Evolutionary conservation across 2,329 filamentous ascomycete genomes (phyloP).

Genomic region (Penicillium expansum): DNA sequence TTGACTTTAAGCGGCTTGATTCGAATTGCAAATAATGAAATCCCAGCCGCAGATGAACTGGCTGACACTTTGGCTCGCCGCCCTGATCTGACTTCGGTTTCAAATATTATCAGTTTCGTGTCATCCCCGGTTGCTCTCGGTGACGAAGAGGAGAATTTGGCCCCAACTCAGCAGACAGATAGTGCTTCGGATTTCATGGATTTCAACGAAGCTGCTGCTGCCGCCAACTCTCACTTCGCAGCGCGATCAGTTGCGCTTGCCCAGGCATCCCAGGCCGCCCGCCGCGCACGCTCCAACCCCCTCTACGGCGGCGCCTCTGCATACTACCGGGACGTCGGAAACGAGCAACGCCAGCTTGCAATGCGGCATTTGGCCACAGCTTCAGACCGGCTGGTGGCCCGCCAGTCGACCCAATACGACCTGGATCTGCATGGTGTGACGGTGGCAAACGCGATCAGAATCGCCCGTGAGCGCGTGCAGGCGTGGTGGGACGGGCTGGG

Average conservation of each 20-base stretch:
- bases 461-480: slow-evolving; percentile 65
- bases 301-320: slow-evolving; percentile 72
- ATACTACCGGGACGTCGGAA: slow-evolving; percentile 70
- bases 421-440: slow-evolving; percentile 82
- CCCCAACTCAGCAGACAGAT: neutral
- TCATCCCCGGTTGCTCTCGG: slow-evolving; percentile 24
- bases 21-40: slow-evolving; percentile 56
- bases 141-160: slow-evolving; percentile 19
- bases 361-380: slow-evolving; percentile 61
- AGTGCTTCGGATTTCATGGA: slow-evolving; percentile 15
- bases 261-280: slow-evolving; percentile 58
- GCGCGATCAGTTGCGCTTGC: slow-evolving; percentile 53
- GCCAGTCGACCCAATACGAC: slow-evolving; percentile 59
- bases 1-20: slow-evolving; percentile 54
- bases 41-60: slow-evolving; percentile 58
- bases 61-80: slow-evolving; percentile 52
- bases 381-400: slow-evolving; percentile 67
- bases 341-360: slow-evolving; percentile 60
- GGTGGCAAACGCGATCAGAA: slow-evolving; percentile 76
- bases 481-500: slow-evolving; percentile 75
- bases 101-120: slow-evolving; percentile 47
- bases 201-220: slow-evolving; percentile 31
- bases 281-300: slow-evolving; percentile 64
- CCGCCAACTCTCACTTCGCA: slow-evolving; percentile 47
- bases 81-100: slow-evolving; percentile 28